A percentile compares a stretch with the other conserved stretches of the same genome.
Evolutionary conservation across 2,329 filamentous ascomycete genomes (phyloP).

Genomic region (Helotiales sp.): DNA sequence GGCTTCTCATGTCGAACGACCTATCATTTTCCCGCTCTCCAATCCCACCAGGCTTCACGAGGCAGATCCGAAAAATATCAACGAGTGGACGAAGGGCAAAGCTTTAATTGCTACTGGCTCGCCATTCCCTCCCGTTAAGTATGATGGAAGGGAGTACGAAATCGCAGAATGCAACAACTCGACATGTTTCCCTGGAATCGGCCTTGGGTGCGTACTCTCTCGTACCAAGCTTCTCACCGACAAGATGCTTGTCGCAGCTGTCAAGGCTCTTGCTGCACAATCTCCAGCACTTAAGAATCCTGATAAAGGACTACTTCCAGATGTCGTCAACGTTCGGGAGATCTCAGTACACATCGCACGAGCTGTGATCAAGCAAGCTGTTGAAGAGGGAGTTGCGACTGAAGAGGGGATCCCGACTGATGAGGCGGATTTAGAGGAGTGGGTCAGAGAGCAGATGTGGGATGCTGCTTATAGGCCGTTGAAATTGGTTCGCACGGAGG

Average conservation of each 20-base stretch:
- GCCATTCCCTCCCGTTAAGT: slow-evolving; percentile 74
- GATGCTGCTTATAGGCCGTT: slow-evolving; percentile 66
- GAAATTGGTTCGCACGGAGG: slow-evolving; percentile 51
- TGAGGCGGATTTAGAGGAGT: slow-evolving; percentile 42
- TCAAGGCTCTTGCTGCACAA: slow-evolving; percentile 68
- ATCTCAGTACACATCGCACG: slow-evolving; percentile 78
- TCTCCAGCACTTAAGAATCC: slow-evolving; percentile 68
- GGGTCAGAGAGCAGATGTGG: slow-evolving; percentile 83
- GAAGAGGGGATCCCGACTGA: slow-evolving; percentile 62
- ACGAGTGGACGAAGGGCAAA: slow-evolving; percentile 75
- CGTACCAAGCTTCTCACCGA: slow-evolving; percentile 68
- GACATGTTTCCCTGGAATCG: slow-evolving; percentile 83
- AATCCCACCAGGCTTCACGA: slow-evolving; percentile 86
- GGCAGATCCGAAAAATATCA: slow-evolving; percentile 73
- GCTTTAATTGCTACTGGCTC: slow-evolving; percentile 82
- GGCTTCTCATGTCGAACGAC: slow-evolving; percentile 69
- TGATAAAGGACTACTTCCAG: slow-evolving; percentile 69
- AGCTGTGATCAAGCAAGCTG: slow-evolving; percentile 70
- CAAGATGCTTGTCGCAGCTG: slow-evolving; percentile 79
- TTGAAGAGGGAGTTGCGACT: slow-evolving; percentile 67
- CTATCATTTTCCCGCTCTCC: slow-evolving; percentile 79
- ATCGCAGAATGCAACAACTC: slow-evolving; percentile 87
- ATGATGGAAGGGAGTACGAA: slow-evolving; percentile 49
- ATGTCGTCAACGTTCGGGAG: slow-evolving; percentile 70
- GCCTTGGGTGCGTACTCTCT: slow-evolving; percentile 73